phyloP scores from a whole-genome alignment of 768 basidiomycete species.

The Serpula lacrymans region DNA sequence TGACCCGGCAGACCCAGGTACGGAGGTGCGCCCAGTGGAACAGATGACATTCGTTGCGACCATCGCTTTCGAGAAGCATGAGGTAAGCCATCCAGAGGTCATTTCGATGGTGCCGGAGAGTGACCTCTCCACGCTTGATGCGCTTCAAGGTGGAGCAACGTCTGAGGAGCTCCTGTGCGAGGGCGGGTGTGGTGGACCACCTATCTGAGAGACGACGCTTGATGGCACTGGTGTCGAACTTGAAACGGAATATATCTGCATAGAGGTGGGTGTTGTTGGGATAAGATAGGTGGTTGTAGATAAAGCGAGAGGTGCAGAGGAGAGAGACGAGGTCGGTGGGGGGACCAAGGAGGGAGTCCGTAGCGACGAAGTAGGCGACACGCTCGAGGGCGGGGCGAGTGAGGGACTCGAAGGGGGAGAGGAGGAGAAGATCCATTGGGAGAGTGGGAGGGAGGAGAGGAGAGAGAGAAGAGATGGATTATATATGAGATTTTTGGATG shows the following conservation, averaged over 20 bases:
- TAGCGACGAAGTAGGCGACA: constrained; percentile 39
- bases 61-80: constrained; percentile 54
- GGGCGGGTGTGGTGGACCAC: constrained; percentile 34
- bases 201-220: constrained; percentile 34
- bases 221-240: constrained; percentile 42
- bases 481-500: constrained; percentile 6
- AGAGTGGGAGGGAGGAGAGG: constrained; percentile 6
- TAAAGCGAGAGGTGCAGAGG: constrained; percentile 33
- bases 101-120: constrained; percentile 21
- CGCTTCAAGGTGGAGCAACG: constrained; percentile 40
- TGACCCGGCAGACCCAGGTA: constrained; percentile 19
- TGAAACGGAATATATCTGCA: constrained; percentile 40
- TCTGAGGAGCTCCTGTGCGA: constrained; percentile 42
- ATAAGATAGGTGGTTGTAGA: constrained; percentile 35
- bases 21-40: constrained; percentile 37
- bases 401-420: constrained; percentile 17
- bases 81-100: constrained; percentile 55
- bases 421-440: too few species aligned
- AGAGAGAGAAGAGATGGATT: neutral
- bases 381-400: constrained; percentile 28
- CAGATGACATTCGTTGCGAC: constrained; percentile 42
- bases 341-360: constrained; percentile 40
- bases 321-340: constrained; percentile 37
- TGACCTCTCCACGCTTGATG: constrained; percentile 24
- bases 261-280: constrained; percentile 37